Percentiles rank a stretch among this genome's conserved stretches.
These are phyloP conservation scores for Yamadazyma buinensis DNA, from an alignment of 1,139 yeast species.

Conservation along the genomic window DNA sequence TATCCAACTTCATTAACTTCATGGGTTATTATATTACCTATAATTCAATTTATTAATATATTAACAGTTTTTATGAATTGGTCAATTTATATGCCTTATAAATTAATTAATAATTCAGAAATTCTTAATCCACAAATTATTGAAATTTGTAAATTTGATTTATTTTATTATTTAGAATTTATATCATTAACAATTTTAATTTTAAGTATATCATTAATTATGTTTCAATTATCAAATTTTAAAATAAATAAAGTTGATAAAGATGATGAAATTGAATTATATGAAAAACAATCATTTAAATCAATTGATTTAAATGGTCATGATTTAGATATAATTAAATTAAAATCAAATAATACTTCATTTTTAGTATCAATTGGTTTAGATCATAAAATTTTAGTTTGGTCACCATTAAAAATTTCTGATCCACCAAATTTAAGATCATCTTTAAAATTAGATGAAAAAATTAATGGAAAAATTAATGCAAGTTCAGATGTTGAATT, in stretches of 20 bases:
- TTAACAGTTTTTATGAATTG: conserved; percentile 21
- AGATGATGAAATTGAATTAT: conserved; percentile 13
- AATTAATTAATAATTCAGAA: conserved; percentile 17
- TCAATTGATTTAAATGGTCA: conserved; percentile 53
- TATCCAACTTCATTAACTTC: conserved; percentile 24
- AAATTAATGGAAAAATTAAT: too few species aligned
- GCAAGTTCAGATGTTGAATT: conserved; percentile 28
- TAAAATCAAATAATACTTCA: conserved; percentile 55
- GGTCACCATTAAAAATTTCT: conserved; percentile 56
- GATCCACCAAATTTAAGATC: conserved; percentile 44
- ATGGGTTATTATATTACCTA: conserved; percentile 17
- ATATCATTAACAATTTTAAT: conserved; percentile 24
- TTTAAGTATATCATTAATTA: conserved; percentile 23
- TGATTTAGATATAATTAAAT: conserved; percentile 57
- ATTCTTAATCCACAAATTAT: conserved; percentile 10
- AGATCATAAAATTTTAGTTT: conserved; percentile 66
- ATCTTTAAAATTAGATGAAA: conserved; percentile 20
- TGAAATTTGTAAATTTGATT: conserved; percentile 11
- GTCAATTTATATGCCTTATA: conserved; percentile 25
- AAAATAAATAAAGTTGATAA: conserved; percentile 6
- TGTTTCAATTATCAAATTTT: conserved; percentile 22
- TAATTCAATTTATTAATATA: conserved; percentile 16
- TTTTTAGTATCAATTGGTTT: conserved; percentile 67
- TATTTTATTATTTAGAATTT: conserved; percentile 31
- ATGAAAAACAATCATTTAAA: conserved; percentile 23